These are phyloP conservation scores for Ambrosiella cleistominuta DNA, from an alignment of 2,329 filamentous ascomycete species.

Conservation along the genomic window DNA sequence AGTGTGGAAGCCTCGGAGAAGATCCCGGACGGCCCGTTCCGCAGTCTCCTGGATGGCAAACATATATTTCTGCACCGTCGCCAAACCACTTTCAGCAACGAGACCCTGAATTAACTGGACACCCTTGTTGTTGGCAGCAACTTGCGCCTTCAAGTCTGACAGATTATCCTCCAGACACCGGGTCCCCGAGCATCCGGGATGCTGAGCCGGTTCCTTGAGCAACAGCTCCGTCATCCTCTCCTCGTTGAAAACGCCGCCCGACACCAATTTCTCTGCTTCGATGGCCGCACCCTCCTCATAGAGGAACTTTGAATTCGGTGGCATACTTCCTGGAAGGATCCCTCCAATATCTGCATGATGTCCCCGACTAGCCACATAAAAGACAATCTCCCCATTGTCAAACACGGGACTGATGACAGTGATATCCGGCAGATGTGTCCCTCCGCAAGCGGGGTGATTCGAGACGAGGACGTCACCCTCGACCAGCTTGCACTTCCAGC, in stretches of 20 bases:
- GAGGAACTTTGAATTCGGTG: slow-evolving; percentile 48
- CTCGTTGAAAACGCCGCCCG: slow-evolving; percentile 61
- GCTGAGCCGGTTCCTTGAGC: slow-evolving; percentile 54
- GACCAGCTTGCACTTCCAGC: slow-evolving; percentile 62
- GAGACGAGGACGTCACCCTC: slow-evolving; percentile 67
- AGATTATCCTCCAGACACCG: slow-evolving; percentile 65
- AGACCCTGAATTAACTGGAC: slow-evolving; percentile 63
- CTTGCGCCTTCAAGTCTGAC: slow-evolving; percentile 68
- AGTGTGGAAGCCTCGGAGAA: slow-evolving; percentile 53
- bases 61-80: slow-evolving; percentile 75
- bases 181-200: slow-evolving; percentile 61
- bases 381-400: slow-evolving; percentile 48
- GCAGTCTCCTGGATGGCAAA: slow-evolving; percentile 63
- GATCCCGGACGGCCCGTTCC: slow-evolving; percentile 52
- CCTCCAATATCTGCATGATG: slow-evolving; percentile 79
- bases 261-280: slow-evolving; percentile 52
- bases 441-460: slow-evolving; percentile 69
- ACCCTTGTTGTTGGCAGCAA: slow-evolving; percentile 70
- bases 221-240: slow-evolving; percentile 55
- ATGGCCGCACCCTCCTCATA: slow-evolving; percentile 47
- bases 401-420: slow-evolving; percentile 69
- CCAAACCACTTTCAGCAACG: slow-evolving; percentile 61
- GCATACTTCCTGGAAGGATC: slow-evolving; percentile 67
- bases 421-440: slow-evolving; percentile 68
- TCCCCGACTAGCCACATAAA: slow-evolving; percentile 64